phyloP scores from a whole-genome alignment of 2,329 filamentous ascomycete species.

The Botryotinia calthae region DNA sequence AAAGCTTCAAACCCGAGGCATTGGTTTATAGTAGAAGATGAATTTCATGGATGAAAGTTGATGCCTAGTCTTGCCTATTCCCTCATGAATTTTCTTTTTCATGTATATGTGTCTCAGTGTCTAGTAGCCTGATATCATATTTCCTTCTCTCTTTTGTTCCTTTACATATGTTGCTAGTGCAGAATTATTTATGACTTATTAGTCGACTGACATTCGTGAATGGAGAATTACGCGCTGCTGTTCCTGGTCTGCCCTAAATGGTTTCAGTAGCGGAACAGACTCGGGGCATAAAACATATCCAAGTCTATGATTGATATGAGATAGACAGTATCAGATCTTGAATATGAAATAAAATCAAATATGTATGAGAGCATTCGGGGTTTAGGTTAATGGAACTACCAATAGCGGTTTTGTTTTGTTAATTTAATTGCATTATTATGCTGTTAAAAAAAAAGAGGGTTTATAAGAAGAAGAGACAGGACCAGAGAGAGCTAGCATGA shows the following conservation, averaged over 20 bases:
- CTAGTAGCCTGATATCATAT: neutral
- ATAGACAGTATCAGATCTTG: neutral
- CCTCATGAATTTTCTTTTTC: neutral
- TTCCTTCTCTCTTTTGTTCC: neutral
- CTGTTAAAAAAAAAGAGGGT: neutral
- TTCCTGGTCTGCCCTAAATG: neutral
- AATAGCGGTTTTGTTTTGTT: too few species aligned
- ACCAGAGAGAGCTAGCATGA: neutral
- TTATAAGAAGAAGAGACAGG: fast-evolving
- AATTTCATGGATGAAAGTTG: neutral
- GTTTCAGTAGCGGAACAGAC: neutral
- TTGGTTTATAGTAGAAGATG: neutral
- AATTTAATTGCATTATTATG: too few species aligned
- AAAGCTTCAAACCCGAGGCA: neutral
- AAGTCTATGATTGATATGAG: neutral
- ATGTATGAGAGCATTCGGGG: too few species aligned
- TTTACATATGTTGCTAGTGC: neutral
- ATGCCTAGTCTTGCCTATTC: neutral
- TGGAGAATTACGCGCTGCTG: neutral
- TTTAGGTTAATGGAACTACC: neutral
- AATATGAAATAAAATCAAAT: neutral
- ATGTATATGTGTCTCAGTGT: neutral
- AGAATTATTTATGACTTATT: neutral
- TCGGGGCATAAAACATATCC: neutral
- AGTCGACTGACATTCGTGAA: fast-evolving